Percentiles rank a stretch among this genome's conserved stretches.
phyloP scores from a whole-genome alignment of 169 alveolate genomes.

The Cryptosporidium bovis region DNA sequence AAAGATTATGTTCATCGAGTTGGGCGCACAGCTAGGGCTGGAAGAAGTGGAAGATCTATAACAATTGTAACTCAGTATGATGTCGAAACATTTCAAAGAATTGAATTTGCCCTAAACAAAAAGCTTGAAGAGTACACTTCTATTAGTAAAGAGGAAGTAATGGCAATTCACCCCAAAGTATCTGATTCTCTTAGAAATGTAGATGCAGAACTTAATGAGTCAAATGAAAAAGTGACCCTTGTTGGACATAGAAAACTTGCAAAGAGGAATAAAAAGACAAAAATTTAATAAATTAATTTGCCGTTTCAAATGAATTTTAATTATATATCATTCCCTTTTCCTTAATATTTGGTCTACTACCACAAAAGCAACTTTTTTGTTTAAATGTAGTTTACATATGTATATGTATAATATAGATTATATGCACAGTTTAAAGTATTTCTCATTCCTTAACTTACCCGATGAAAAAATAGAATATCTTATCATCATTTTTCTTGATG shows the following conservation, averaged over 20 bases:
- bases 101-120: conserved; percentile 90
- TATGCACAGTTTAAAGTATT: too few relatives aligned
- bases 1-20: conserved; percentile 98
- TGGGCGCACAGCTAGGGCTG: conserved; percentile 99
- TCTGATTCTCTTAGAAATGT: conserved; percentile 44
- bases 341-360: conserved; percentile 57
- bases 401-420: neutral
- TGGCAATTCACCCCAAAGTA: conserved; percentile 64
- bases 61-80: conserved; percentile 96
- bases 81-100: conserved; percentile 91
- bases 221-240: conserved; percentile 54
- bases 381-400: neutral
- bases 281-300: neutral
- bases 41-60: conserved; percentile 96
- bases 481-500: conserved; percentile 35
- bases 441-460: conserved; percentile 6
- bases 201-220: conserved; percentile 66
- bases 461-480: conserved; percentile 44
- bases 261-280: conserved; percentile 33
- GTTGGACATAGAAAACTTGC: conserved; percentile 48
- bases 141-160: conserved; percentile 43
- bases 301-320: neutral
- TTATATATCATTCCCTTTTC: conserved; percentile 8
- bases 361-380: conserved; percentile 34
- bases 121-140: conserved; percentile 83